Conservation (phyloP, 106 monocot species). For the Platanthera guangdongensis region DNA sequence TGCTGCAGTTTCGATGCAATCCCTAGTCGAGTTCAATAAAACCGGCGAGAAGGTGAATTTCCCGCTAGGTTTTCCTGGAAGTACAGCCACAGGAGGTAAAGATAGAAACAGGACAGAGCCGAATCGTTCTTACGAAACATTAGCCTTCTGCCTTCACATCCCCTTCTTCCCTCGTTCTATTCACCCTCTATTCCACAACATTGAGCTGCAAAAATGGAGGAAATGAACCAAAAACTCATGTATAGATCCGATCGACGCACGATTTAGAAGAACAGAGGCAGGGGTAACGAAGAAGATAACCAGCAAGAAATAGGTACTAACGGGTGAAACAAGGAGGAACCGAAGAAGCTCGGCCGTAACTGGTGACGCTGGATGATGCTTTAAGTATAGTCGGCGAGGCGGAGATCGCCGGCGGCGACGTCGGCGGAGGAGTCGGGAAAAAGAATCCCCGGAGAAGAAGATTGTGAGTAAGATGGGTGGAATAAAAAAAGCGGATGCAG, state of each 20-base stretch:
- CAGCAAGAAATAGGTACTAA: not conserved
- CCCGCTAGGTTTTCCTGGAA: conserved; percentile 1
- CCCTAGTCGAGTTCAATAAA: not conserved
- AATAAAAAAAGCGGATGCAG: not conserved
- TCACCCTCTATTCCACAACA: not conserved
- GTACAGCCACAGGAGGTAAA: conserved; percentile 31
- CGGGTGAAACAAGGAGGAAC: not conserved
- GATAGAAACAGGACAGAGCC: conserved; percentile 34
- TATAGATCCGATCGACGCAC: not conserved
- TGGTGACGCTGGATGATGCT: not conserved
- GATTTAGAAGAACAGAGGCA: not conserved
- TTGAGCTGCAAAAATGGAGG: not conserved
- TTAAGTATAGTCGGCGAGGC: not conserved
- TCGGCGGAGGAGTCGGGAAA: not conserved
- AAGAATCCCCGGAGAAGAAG: not conserved
- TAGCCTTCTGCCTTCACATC: conserved; percentile 8
- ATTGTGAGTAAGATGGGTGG: too few relatives aligned
- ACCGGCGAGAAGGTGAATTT: not conserved
- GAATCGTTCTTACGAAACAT: conserved; percentile 41
- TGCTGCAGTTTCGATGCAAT: not conserved
- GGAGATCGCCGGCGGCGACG: conserved; percentile 2
- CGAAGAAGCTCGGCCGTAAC: not conserved
- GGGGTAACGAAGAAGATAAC: not conserved
- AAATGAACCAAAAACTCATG: not conserved
- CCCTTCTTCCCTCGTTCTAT: not conserved